Evolutionary conservation across 1,139 yeast species (phyloP).

Genomic region (Sugiyamaella neomexicana): DNA sequence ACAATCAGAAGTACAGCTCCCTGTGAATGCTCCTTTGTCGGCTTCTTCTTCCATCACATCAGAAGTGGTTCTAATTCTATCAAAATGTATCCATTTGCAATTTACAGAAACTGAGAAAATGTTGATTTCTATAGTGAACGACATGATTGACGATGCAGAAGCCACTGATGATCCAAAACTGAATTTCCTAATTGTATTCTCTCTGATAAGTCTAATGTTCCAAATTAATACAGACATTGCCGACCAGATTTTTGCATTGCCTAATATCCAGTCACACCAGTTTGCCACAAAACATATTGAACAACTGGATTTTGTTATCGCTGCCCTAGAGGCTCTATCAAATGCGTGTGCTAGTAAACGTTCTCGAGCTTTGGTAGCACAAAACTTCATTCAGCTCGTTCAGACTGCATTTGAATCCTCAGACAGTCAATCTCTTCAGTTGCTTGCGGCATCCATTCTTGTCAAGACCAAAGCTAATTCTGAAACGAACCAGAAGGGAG

Average conservation of each 20-base stretch:
- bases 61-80: conserved; percentile 24
- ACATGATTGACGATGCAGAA: conserved; percentile 8
- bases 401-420: conserved; percentile 30
- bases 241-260: conserved; percentile 29
- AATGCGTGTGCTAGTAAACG: conserved; percentile 40
- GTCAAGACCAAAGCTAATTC: conserved; percentile 38
- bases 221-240: conserved; percentile 49
- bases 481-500: conserved; percentile 28
- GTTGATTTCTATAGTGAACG: conserved; percentile 4
- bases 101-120: conserved; percentile 4
- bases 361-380: conserved; percentile 35
- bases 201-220: conserved; percentile 64
- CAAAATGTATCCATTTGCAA: conserved; percentile 21
- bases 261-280: conserved; percentile 27
- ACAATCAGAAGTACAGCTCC: neutral
- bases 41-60: conserved; percentile 11
- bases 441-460: conserved; percentile 41
- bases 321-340: conserved; percentile 39
- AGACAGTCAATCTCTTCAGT: conserved; percentile 30
- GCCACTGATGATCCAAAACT: neutral
- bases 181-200: conserved; percentile 41
- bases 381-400: conserved; percentile 34
- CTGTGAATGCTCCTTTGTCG: neutral
- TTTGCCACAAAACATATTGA: conserved; percentile 26
- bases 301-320: conserved; percentile 31